Conservation (phyloP, 1,284 basidiomycete genomes). For the Naganishia albida region DNA sequence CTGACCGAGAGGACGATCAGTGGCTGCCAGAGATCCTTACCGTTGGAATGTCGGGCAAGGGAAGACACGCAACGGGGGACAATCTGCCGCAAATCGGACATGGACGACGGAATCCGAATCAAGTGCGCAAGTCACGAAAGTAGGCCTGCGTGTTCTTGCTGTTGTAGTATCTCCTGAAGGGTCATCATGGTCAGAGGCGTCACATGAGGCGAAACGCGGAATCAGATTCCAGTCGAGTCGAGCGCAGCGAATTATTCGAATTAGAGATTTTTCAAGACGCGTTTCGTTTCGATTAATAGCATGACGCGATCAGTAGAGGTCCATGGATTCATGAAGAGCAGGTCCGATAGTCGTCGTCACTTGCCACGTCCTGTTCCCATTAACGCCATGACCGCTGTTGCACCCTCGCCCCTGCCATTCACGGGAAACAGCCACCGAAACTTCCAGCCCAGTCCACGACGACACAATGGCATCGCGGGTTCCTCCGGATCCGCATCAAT, state of each 20-base stretch:
- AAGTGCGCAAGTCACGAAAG: constrained; percentile 60
- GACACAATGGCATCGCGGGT: constrained; percentile 6
- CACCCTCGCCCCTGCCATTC: constrained; percentile 14
- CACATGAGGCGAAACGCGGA: constrained; percentile 2
- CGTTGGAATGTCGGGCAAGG: constrained; percentile 72
- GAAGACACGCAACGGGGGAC: constrained; percentile 59
- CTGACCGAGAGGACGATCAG: constrained; percentile 32
- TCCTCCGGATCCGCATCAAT: not conserved
- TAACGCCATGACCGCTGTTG: constrained; percentile 20
- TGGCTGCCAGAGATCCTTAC: constrained; percentile 86
- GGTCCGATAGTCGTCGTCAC: not conserved
- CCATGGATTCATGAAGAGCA: not conserved
- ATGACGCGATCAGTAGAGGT: not conserved
- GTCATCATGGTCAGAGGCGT: not conserved
- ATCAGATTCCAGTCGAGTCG: constrained; percentile 6
- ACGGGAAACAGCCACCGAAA: not conserved
- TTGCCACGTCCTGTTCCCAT: not conserved
- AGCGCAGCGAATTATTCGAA: constrained; percentile 2
- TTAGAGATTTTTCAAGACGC: constrained; percentile 18
- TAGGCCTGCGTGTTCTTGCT: constrained; percentile 14
- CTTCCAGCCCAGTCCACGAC: constrained; percentile 5
- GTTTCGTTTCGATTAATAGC: no score
- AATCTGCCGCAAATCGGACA: constrained; percentile 80
- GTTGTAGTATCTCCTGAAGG: not conserved
- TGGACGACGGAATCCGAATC: constrained; percentile 84